Conservation (phyloP, 202 grass and related monocot species). For the Cymbopogon flexuosus region DNA sequence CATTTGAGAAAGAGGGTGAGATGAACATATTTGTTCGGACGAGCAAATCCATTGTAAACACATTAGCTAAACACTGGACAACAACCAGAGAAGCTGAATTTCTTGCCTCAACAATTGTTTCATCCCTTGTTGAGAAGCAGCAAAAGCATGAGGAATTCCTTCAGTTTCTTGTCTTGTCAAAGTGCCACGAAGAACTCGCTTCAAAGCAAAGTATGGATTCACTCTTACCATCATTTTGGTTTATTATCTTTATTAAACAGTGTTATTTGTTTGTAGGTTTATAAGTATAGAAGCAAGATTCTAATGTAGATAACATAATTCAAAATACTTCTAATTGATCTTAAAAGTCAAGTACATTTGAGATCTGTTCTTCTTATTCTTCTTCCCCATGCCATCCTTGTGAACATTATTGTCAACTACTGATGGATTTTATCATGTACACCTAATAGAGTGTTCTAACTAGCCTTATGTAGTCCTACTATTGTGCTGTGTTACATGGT, state of each 20-base stretch:
- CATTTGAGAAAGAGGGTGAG: slow-evolving; percentile 93
- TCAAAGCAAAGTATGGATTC: slow-evolving; percentile 72
- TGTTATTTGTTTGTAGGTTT: not conserved
- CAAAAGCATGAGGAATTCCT: slow-evolving; percentile 89
- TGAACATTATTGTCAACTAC: not conserved
- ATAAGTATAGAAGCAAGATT: not conserved
- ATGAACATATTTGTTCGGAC: slow-evolving; percentile 79
- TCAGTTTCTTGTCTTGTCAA: slow-evolving; percentile 80
- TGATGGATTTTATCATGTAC: not conserved
- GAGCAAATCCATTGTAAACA: slow-evolving; percentile 94
- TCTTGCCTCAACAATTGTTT: slow-evolving; percentile 83
- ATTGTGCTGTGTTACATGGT: not conserved
- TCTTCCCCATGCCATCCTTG: not conserved
- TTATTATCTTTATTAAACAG: slow-evolving; percentile 20
- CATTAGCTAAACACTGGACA: slow-evolving; percentile 96
- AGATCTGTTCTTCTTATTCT: not conserved
- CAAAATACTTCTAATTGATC: not conserved
- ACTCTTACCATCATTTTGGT: slow-evolving; percentile 12
- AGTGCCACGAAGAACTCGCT: slow-evolving; percentile 79
- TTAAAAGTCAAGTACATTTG: not conserved
- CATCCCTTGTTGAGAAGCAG: slow-evolving; percentile 80
- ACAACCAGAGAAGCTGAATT: slow-evolving; percentile 96
- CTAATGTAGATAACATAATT: slow-evolving; percentile 16
- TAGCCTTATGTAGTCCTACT: slow-evolving; percentile 2
- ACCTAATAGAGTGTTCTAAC: not conserved